Evolutionary conservation across 805 yeast genomes (phyloP).

Genomic region (Barnettozyma sp.): DNA sequence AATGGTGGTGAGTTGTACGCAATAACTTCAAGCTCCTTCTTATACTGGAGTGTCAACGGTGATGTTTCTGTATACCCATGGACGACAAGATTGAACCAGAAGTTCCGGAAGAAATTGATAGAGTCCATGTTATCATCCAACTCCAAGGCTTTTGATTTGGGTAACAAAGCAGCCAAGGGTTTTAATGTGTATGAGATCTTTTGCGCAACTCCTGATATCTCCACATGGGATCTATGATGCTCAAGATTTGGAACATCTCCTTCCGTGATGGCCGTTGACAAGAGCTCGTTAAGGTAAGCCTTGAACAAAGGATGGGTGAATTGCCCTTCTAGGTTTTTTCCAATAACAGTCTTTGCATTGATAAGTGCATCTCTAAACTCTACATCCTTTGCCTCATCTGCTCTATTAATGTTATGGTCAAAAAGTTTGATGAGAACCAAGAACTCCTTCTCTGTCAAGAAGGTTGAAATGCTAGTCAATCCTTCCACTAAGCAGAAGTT

Average conservation of each 20-base stretch:
- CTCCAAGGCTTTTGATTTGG: conserved; percentile 41
- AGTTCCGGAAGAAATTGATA: conserved; percentile 64
- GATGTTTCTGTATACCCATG: conserved; percentile 78
- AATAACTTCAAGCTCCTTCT: conserved; percentile 49
- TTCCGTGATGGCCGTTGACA: conserved; percentile 59
- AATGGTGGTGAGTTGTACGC: conserved; percentile 86
- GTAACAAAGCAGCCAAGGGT: conserved; percentile 73
- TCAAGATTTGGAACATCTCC: conserved; percentile 76
- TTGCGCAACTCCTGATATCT: conserved; percentile 61
- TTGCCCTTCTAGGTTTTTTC: conserved; percentile 25
- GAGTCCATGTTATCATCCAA: conserved; percentile 38
- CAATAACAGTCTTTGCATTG: conserved; percentile 43
- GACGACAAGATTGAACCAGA: conserved; percentile 91
- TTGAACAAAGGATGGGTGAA: conserved; percentile 40
- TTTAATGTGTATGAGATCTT: conserved; percentile 56
- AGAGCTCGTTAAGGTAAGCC: conserved; percentile 56
- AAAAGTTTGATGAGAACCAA: conserved; percentile 52
- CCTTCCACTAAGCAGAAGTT: conserved; percentile 55
- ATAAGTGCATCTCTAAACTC: conserved; percentile 35
- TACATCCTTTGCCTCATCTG: conserved; percentile 36
- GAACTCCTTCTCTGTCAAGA: conserved; percentile 61
- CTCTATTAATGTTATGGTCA: conserved; percentile 40
- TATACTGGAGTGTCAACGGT: conserved; percentile 41
- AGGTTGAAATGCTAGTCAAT: conserved; percentile 53
- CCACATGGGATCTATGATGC: conserved; percentile 73